A percentile compares a stretch with the other conserved stretches of the same genome.
Evolutionary conservation across 1,284 basidiomycete genomes (phyloP).

Genomic region (Inonotus hispidus): DNA sequence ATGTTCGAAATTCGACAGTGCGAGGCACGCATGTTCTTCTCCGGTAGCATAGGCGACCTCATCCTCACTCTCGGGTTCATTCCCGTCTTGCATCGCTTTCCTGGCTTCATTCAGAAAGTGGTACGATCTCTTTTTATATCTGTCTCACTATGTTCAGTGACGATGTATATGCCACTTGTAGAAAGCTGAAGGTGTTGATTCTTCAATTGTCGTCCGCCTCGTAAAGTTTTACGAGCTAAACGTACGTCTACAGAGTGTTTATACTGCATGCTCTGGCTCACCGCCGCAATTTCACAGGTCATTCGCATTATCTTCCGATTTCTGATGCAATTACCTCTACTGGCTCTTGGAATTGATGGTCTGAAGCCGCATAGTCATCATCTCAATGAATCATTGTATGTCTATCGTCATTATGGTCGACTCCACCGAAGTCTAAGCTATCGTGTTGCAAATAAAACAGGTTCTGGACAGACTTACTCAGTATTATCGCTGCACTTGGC

Average conservation of each 20-base stretch:
- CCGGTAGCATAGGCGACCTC: conserved; percentile 62
- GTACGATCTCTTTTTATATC: conserved; percentile 34
- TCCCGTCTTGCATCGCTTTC: conserved; percentile 65
- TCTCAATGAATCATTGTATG: conserved; percentile 55
- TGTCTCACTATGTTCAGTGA: background rate
- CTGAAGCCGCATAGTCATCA: conserved; percentile 47
- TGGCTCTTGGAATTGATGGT: conserved; percentile 65
- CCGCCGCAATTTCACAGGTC: conserved; percentile 34
- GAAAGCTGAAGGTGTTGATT: conserved; percentile 57
- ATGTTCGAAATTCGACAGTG: conserved; percentile 34
- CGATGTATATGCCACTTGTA: conserved; percentile 19
- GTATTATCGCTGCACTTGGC: conserved; percentile 54
- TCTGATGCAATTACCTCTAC: conserved; percentile 55
- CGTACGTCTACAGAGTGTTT: conserved; percentile 35
- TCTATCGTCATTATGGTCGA: background rate
- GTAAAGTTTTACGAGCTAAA: conserved; percentile 77
- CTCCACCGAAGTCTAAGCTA: conserved; percentile 34
- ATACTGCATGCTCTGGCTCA: background rate
- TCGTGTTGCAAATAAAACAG: background rate
- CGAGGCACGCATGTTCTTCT: conserved; percentile 63
- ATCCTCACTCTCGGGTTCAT: conserved; percentile 64
- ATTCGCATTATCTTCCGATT: conserved; percentile 68
- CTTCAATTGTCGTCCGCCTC: conserved; percentile 55
- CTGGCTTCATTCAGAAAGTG: conserved; percentile 52
- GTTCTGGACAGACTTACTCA: conserved; percentile 51